These are phyloP conservation scores for Epichloe sylvatica DNA, from an alignment of 2,329 filamentous ascomycete genomes.

Conservation along the genomic window DNA sequence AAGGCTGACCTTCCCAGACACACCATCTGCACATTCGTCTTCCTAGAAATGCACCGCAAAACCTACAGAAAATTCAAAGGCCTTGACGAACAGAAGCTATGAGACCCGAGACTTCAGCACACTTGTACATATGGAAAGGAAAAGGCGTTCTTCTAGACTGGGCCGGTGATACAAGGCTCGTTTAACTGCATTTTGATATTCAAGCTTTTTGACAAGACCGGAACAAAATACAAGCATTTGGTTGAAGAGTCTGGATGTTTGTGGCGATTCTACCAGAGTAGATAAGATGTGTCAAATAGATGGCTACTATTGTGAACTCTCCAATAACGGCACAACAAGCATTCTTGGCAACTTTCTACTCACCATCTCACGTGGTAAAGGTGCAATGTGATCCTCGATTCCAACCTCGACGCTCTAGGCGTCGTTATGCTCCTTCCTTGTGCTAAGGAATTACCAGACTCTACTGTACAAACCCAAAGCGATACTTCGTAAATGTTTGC, in stretches of 20 bases:
- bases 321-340: too few relatives aligned
- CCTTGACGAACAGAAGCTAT: constrained; percentile 15
- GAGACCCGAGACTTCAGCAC: constrained; percentile 1
- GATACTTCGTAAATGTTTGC: not conserved
- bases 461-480: constrained; percentile 4
- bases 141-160: not conserved
- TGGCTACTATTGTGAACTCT: too few relatives aligned
- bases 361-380: not conserved
- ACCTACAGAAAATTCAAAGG: constrained; percentile 47
- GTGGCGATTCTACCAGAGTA: too few relatives aligned
- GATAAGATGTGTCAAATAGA: too few relatives aligned
- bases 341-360: not conserved
- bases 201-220: not conserved
- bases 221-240: not conserved
- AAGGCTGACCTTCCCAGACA: constrained; percentile 33
- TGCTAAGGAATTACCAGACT: not conserved
- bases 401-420: not conserved
- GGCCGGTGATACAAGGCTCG: not conserved
- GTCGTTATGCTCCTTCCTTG: not conserved
- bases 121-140: not conserved
- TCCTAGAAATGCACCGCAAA: constrained; percentile 76
- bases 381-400: not conserved
- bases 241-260: too few relatives aligned
- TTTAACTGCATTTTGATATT: not conserved
- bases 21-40: constrained; percentile 76